phyloP scores from a whole-genome alignment of 352 stramenopile genomes.

The Phytophthora megakarya region DNA sequence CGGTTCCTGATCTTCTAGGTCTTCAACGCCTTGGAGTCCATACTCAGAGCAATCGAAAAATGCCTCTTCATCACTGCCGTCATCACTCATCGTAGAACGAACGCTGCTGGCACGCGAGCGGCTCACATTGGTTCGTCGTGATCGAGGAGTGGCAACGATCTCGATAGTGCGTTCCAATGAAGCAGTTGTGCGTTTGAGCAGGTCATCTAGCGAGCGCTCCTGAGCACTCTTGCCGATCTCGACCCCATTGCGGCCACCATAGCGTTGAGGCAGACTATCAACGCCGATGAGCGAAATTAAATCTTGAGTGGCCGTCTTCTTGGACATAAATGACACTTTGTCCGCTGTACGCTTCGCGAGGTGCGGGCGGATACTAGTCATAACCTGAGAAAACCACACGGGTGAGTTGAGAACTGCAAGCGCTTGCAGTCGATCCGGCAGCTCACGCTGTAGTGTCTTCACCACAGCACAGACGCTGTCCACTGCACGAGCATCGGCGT shows the following conservation, averaged over 20 bases:
- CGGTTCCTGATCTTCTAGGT: constrained; percentile 60
- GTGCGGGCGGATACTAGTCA: constrained; percentile 56
- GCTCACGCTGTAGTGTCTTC: constrained; percentile 59
- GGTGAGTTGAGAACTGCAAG: constrained; percentile 72
- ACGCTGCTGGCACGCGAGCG: constrained; percentile 42
- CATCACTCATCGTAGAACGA: constrained; percentile 40
- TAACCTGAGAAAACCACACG: constrained; percentile 85
- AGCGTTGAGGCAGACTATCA: constrained; percentile 72
- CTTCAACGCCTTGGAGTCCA: constrained; percentile 65
- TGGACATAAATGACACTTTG: constrained; percentile 66
- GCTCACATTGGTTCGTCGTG: constrained; percentile 23
- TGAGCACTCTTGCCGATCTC: constrained; percentile 82
- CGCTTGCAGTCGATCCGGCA: constrained; percentile 66
- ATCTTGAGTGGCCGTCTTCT: constrained; percentile 46
- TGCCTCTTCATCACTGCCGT: constrained; percentile 77
- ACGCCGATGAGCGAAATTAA: constrained; percentile 68
- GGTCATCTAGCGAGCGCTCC: constrained; percentile 64
- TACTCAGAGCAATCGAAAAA: constrained; percentile 86
- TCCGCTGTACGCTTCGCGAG: constrained; percentile 68
- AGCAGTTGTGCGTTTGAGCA: constrained; percentile 72
- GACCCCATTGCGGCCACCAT: constrained; percentile 74
- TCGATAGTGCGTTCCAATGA: constrained; percentile 77
- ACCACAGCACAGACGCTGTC: constrained; percentile 61
- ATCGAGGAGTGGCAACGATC: constrained; percentile 55
- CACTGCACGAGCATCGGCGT: constrained; percentile 73